Conservation (phyloP, 306 rosid species). For the Rosa lucieae region DNA sequence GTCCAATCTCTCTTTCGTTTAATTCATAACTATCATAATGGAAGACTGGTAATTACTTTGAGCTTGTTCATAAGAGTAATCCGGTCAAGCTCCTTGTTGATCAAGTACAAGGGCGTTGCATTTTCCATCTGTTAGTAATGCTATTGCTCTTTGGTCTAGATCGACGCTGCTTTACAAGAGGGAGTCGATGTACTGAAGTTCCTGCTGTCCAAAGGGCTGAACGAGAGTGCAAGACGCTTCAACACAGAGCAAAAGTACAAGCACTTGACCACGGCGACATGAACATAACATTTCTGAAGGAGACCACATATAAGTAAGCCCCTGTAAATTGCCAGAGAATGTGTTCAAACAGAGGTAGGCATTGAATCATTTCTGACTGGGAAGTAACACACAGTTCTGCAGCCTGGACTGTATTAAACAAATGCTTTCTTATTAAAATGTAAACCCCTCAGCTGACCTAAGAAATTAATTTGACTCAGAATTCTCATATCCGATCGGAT, state of each 20-base stretch:
- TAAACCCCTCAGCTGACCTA: not conserved
- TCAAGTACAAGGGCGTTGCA: not conserved
- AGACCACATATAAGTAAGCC: not conserved
- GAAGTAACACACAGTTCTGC: not conserved
- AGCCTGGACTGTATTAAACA: not conserved
- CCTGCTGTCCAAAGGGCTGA: constrained; percentile 49
- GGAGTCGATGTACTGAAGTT: constrained; percentile 56
- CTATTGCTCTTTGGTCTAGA: constrained; percentile 23
- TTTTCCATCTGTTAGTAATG: constrained; percentile 4
- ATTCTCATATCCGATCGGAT: not conserved
- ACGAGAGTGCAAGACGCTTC: constrained; percentile 63
- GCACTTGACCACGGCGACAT: constrained; percentile 38
- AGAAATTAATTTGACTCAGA: not conserved
- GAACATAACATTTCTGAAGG: not conserved
- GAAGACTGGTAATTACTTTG: not conserved
- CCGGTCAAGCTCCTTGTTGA: not conserved
- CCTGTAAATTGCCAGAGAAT: not conserved
- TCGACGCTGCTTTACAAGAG: constrained; percentile 36
- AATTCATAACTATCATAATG: not conserved
- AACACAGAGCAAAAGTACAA: constrained; percentile 78
- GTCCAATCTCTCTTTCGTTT: not conserved
- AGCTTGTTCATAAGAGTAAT: not conserved
- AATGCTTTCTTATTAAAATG: not conserved
- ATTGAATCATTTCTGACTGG: not conserved
- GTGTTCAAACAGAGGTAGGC: not conserved